Evolutionary conservation across 1,139 yeast species (phyloP).

Genomic region (Maudiozyma humilis): DNA sequence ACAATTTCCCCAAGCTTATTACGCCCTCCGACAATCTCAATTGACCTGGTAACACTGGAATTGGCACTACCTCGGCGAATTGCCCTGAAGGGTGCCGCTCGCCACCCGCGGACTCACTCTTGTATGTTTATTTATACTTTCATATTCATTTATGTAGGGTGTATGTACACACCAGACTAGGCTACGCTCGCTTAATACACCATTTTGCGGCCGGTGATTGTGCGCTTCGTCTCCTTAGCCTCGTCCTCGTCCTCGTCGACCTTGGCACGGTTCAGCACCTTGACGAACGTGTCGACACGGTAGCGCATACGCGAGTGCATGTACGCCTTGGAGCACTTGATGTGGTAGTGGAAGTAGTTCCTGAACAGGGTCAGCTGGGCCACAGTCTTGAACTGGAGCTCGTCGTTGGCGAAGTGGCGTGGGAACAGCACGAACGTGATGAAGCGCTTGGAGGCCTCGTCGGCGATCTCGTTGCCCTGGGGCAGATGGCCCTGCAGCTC

Average conservation of each 20-base stretch:
- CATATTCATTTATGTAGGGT: too few species aligned
- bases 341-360: conserved; percentile 95
- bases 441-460: conserved; percentile 46
- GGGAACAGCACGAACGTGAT: conserved; percentile 69
- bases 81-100: too few species aligned
- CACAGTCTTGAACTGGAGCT: conserved; percentile 61
- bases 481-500: conserved; percentile 45
- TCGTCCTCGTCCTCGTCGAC: conserved; percentile 72
- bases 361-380: conserved; percentile 81
- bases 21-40: too few species aligned
- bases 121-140: too few species aligned
- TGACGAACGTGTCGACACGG: conserved; percentile 86
- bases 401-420: conserved; percentile 37
- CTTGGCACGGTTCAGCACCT: conserved; percentile 92
- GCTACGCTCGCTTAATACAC: conserved; percentile 23
- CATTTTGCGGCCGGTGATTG: conserved; percentile 31
- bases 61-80: too few species aligned
- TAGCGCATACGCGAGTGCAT: conserved; percentile 98
- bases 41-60: too few species aligned
- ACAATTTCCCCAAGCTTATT: too few species aligned
- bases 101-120: too few species aligned
- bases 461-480: conserved; percentile 9
- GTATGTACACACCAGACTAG: too few species aligned
- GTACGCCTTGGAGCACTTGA: conserved; percentile 95
- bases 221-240: conserved; percentile 34